Evolutionary conservation across 805 yeast species (phyloP), one percentile per base, ranked within the genome.

Genomic region (Candida anglica): DNA sequence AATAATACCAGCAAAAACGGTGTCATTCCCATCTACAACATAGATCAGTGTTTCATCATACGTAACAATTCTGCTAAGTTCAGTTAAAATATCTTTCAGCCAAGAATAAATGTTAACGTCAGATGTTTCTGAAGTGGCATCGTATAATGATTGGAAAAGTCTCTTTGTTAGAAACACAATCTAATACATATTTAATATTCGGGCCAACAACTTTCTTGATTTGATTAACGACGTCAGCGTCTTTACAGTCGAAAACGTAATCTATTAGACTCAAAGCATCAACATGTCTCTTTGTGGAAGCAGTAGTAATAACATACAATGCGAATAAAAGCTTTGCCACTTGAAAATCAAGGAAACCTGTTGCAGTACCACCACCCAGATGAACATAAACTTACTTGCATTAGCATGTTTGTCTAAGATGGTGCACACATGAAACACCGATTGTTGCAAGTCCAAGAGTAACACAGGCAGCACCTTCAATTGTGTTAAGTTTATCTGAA

Each of bases 401-500:
- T 53, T 48, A 6, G 28, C 25, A 4, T 33, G 27, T 34, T 47
- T 40, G 32, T 47, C 36, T 55, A 22, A 75, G 48, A 28, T 56
- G 52, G 44, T 58, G 54, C 35, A 46, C 46, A 32, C 61, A 65
- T 14, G 67, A 58, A 36, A 50, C 46, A 19, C 69, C 76, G 13
- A 73, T 64, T 3, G 86, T 81, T 30, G 57, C 60, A 30, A 74
- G 48, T n/a, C 79, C 70, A 32, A 78, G 60, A 20, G 81, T 73
- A 23, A 78, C 48, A 8, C 81, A 58, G 3, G 84, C 79, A 13
- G 86, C 86, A 41, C 71, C 83, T 59, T 81, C 87, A 46, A 66
- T 79, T 10, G 79, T 60, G 24, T 53, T 57, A 17, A 77, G 53
- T 1, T 48, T 43, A 9, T 73, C 75, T 15, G 60, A 43, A 22